Conservation (phyloP, 83 land plant species). For the Diphasiastrum complanatum region DNA sequence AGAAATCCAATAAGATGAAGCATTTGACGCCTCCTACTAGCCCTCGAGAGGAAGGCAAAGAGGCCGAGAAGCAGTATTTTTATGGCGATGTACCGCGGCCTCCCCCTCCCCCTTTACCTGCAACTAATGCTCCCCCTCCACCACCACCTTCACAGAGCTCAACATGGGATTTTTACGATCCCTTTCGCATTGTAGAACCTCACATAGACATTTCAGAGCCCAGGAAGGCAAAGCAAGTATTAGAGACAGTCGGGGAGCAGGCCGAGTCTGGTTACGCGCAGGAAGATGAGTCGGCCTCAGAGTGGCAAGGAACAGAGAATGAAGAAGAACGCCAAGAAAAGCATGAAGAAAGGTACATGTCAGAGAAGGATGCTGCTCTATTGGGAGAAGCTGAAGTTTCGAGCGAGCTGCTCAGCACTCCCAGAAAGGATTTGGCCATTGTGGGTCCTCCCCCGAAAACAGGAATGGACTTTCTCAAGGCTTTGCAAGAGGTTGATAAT, state of each 20-base stretch:
- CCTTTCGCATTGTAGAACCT: slow-evolving; percentile 23
- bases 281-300: too few relatives aligned
- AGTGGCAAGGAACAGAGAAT: too few relatives aligned
- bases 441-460: slow-evolving; percentile 34
- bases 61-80: slow-evolving; percentile 7
- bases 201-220: too few relatives aligned
- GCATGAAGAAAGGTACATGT: not conserved
- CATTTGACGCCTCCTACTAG: slow-evolving; percentile 9
- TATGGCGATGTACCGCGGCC: slow-evolving; percentile 7
- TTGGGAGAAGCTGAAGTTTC: slow-evolving; percentile 31
- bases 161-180: slow-evolving; percentile 47
- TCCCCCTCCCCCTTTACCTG: slow-evolving; percentile 6
- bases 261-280: too few relatives aligned
- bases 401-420: slow-evolving; percentile 31
- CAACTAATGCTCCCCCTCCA: slow-evolving; percentile 1
- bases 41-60: slow-evolving; percentile 11
- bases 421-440: slow-evolving; percentile 34
- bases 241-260: slow-evolving; percentile 7
- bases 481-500: slow-evolving; percentile 56
- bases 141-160: slow-evolving; percentile 39
- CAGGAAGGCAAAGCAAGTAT: slow-evolving; percentile 2
- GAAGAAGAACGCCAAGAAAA: too few relatives aligned
- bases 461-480: slow-evolving; percentile 43
- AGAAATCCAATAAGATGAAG: slow-evolving; percentile 21
- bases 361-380: slow-evolving; percentile 6